Base-by-base conservation (phyloP, 2,329 filamentous ascomycete species). In the Xylaria sp. region DNA sequence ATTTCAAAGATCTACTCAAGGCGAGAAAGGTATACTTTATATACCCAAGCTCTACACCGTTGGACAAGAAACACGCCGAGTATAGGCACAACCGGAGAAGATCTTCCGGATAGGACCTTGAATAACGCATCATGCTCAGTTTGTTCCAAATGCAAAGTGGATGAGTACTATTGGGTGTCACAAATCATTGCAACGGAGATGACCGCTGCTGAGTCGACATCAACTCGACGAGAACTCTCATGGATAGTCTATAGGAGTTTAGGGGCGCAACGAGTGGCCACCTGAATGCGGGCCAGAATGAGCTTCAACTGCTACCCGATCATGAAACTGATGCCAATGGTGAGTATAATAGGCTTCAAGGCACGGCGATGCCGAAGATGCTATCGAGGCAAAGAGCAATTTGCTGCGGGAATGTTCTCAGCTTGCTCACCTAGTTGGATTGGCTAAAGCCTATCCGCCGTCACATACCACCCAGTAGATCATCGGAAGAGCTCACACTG, bases 11-110 rank as follows among this genome's bases (percentile, higher is more conserved):
- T 18, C 9, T 36, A 5, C 2, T 10, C 31, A 39, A 56, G 10
- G 39, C 33, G 52, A 15, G 13, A 63, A 56, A 20, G 18, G n/a
- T 49, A 28, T 25, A 48, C 39, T 49, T 63, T 63, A 62, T 63
- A 63, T 63, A 63, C 39, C 33, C 20, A n/a, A 48, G 36, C 36
- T 13, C 18, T 28, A 23, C 7, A 48, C 18, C 10, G 13, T 25
- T 20, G 3, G 20, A 18, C 13, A 39, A 49, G 36, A 28, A 31
- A 23, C 43, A 51, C 2, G 13, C 9, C 18, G 25, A n/a, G 1
- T 1, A n/a, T 9, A 43, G 10, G 9, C 23, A 7, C 18, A 54
- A 15, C 33, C 15, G 23, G 59, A 62, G 48, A 18, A 62, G 49
- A 31, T n/a, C 1, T 23, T n/a, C 23, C 23, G 13, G 18, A 28